Evolutionary conservation across 2,329 filamentous ascomycete genomes (phyloP).

Genomic region (Arthroderma sp.): DNA sequence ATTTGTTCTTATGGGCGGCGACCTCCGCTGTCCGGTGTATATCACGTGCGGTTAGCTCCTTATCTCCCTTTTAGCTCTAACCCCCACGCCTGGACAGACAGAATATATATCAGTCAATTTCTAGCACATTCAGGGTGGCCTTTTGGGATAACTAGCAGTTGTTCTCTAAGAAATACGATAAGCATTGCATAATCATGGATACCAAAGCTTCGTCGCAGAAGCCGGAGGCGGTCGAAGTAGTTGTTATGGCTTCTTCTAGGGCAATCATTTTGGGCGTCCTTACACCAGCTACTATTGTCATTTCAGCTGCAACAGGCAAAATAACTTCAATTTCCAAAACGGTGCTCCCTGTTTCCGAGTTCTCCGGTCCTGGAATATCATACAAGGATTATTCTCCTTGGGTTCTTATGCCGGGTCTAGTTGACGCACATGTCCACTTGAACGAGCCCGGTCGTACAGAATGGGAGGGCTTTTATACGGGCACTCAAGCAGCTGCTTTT

Average conservation of each 20-base stretch:
- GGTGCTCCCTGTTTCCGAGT: slow-evolving; percentile 61
- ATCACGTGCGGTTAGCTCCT: neutral
- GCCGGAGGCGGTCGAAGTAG: neutral
- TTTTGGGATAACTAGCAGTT: neutral
- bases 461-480: slow-evolving; percentile 97
- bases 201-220: no score
- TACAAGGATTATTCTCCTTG: slow-evolving; percentile 79
- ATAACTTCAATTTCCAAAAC: slow-evolving; percentile 63
- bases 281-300: slow-evolving; percentile 68
- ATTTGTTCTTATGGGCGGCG: neutral
- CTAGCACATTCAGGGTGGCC: neutral
- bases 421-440: slow-evolving; percentile 94
- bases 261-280: slow-evolving; percentile 66
- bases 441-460: slow-evolving; percentile 95
- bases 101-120: neutral
- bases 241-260: slow-evolving; percentile 71
- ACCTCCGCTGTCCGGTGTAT: neutral
- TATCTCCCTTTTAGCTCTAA: neutral
- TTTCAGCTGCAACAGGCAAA: slow-evolving; percentile 70
- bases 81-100: neutral
- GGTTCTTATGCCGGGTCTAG: slow-evolving; percentile 76
- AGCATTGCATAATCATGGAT: neutral
- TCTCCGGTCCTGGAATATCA: slow-evolving; percentile 49
- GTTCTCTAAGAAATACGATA: no score
- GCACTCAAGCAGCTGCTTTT: slow-evolving; percentile 83